A percentile compares a stretch with the other conserved stretches of the same genome.
These are phyloP conservation scores for Kappamyces sp. DNA, from an alignment of 192 early-diverging fungal species.

Conservation along the genomic window DNA sequence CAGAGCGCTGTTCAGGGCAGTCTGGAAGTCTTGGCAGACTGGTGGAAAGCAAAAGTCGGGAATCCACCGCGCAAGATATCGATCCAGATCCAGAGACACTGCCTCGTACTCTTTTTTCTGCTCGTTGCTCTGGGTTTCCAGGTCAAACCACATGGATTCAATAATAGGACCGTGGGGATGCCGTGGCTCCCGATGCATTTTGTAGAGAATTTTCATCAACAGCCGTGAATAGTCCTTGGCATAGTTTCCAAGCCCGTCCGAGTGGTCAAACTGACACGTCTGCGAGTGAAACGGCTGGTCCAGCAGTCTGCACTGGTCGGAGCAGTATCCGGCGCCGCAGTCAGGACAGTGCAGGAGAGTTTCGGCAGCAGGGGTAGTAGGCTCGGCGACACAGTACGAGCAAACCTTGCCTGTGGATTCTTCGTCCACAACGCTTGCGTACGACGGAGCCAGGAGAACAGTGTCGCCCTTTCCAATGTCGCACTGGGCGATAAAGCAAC, in stretches of 20 bases:
- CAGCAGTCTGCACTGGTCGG: neutral
- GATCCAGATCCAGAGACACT: conserved; percentile 5
- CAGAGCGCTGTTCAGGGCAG: neutral
- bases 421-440: conserved; percentile 20
- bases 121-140: neutral
- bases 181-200: too few species aligned
- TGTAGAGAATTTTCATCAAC: too few species aligned
- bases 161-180: too few species aligned
- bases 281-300: conserved; percentile 2
- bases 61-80: conserved; percentile 12
- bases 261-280: neutral
- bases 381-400: conserved; percentile 22
- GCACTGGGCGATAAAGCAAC: conserved; percentile 18
- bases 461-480: conserved; percentile 16
- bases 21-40: conserved; percentile 12
- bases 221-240: too few species aligned
- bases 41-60: conserved; percentile 5
- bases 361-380: neutral
- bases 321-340: conserved; percentile 1
- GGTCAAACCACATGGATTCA: too few species aligned
- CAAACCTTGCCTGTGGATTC: conserved; percentile 23
- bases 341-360: neutral
- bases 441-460: conserved; percentile 22
- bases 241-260: neutral
- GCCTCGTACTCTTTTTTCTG: conserved; percentile 14